Conservation (phyloP, 2,329 filamentous ascomycete genomes). For the Neopestalotiopsis rosae region DNA sequence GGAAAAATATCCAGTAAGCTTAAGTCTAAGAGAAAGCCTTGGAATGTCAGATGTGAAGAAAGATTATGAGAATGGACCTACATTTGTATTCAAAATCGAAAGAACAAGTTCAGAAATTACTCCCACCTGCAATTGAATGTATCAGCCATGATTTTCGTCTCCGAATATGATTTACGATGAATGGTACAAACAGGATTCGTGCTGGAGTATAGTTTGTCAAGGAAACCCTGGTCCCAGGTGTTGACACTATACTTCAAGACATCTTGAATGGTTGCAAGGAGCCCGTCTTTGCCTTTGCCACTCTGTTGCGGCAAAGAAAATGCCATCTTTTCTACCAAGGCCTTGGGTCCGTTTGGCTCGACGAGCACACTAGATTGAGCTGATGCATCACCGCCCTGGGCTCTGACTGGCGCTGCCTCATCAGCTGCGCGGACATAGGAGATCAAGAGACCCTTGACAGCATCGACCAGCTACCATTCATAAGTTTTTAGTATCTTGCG, state of each 20-base stretch:
- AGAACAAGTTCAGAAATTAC: slow-evolving; percentile 85
- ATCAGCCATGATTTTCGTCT: not conserved
- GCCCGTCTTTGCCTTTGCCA: slow-evolving; percentile 72
- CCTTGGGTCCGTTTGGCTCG: slow-evolving; percentile 63
- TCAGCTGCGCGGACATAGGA: slow-evolving; percentile 76
- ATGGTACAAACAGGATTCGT: slow-evolving; percentile 72
- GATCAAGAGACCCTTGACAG: slow-evolving; percentile 71
- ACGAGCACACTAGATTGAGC: slow-evolving; percentile 63
- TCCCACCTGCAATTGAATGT: slow-evolving; percentile 62
- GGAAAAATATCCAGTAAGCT: not conserved
- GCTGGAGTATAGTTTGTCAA: slow-evolving; percentile 93
- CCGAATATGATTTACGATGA: no score
- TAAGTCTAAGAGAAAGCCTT: no score
- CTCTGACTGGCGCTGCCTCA: slow-evolving; percentile 59
- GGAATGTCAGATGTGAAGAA: not conserved
- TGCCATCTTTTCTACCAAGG: slow-evolving; percentile 59
- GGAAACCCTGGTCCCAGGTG: slow-evolving; percentile 97
- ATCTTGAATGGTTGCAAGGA: slow-evolving; percentile 72
- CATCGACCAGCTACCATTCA: slow-evolving; percentile 65
- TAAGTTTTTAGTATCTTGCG: slow-evolving; percentile 8
- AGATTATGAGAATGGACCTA: slow-evolving; percentile 40
- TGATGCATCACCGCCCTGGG: slow-evolving; percentile 51
- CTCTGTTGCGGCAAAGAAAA: slow-evolving; percentile 61
- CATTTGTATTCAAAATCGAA: slow-evolving; percentile 88
- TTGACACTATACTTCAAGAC: slow-evolving; percentile 90